These are phyloP conservation scores for Powellomyces hirtus DNA, from an alignment of 192 early-diverging fungal species.

Conservation along the genomic window DNA sequence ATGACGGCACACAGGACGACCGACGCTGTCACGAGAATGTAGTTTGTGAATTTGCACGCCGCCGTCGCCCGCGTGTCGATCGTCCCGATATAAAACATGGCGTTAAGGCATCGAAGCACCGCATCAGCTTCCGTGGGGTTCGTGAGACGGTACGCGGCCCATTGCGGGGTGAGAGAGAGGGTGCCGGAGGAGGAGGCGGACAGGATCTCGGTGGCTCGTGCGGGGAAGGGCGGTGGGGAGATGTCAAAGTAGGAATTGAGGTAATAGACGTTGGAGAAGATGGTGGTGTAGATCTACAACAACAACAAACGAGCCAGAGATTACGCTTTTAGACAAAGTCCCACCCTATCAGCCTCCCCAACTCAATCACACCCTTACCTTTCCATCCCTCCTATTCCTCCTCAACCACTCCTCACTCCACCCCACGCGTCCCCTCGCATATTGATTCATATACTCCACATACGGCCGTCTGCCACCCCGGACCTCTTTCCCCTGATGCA, in stretches of 20 bases:
- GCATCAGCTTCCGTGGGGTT: constrained; percentile 11
- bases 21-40: constrained; percentile 77
- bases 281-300: constrained; percentile 11
- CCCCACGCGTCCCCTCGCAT: constrained; percentile 32
- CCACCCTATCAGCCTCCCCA: no score
- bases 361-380: no score
- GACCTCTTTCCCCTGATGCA: constrained; percentile 6
- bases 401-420: constrained; percentile 31
- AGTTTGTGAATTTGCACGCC: constrained; percentile 79
- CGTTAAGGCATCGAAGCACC: constrained; percentile 64
- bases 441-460: constrained; percentile 33
- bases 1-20: constrained; percentile 78
- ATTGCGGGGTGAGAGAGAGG: not conserved
- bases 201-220: not conserved
- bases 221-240: not conserved
- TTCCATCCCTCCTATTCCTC: constrained; percentile 6
- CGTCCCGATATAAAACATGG: constrained; percentile 73
- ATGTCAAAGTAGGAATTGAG: not conserved
- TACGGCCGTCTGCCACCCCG: constrained; percentile 20
- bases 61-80: constrained; percentile 74
- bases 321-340: no score
- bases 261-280: constrained; percentile 43
- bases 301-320: not conserved
- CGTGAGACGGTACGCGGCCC: not conserved
- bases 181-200: not conserved